A percentile compares a stretch with the other conserved stretches of the same genome.
phyloP scores from a whole-genome alignment of 202 grass and related monocot species.

The Elaeis oleifera region DNA sequence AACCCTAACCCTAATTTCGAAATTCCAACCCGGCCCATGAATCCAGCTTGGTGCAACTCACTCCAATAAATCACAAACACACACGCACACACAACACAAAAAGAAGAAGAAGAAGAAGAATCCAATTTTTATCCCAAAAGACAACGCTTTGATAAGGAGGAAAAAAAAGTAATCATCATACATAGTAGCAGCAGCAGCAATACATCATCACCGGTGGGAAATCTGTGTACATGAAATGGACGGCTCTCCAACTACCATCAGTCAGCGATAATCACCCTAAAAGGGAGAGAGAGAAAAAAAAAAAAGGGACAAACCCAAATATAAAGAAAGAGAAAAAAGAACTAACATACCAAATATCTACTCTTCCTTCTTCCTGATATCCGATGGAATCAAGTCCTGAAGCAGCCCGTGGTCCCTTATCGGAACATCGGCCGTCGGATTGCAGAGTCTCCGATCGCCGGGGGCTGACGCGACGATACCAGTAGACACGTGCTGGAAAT shows the following conservation, averaged over 20 bases:
- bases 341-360: background rate
- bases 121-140: too few relatives aligned
- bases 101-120: too few relatives aligned
- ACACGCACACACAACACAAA: too few relatives aligned
- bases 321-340: background rate
- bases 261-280: slow-evolving; percentile 3
- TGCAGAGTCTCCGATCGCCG: too few relatives aligned
- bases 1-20: too few relatives aligned
- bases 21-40: too few relatives aligned
- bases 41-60: too few relatives aligned
- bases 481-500: background rate
- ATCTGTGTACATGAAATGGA: slow-evolving; percentile 7
- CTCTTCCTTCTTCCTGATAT: slow-evolving; percentile 12
- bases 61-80: too few relatives aligned
- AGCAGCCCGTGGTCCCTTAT: slow-evolving; percentile 16
- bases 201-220: background rate
- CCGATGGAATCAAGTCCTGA: slow-evolving; percentile 15
- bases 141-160: too few relatives aligned
- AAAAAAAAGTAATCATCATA: too few relatives aligned
- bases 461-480: background rate
- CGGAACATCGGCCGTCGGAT: background rate
- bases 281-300: background rate
- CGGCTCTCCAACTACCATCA: background rate
- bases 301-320: background rate
- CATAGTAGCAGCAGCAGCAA: background rate